Evolutionary conservation across 192 early-diverging fungal species (phyloP).

Genomic region (Blastocladiella britannica): DNA sequence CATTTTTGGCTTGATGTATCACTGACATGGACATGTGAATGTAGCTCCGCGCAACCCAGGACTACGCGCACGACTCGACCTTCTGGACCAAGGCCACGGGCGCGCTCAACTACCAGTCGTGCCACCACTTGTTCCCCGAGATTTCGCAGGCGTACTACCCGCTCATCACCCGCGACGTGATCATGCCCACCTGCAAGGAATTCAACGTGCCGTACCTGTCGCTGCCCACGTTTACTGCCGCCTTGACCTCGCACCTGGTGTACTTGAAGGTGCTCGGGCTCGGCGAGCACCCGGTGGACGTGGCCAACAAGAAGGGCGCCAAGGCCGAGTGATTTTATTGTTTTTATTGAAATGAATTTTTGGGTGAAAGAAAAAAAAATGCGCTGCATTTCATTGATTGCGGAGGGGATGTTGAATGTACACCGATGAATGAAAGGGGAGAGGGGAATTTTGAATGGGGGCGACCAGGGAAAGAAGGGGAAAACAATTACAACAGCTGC

Average conservation of each 20-base stretch:
- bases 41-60: constrained; percentile 21
- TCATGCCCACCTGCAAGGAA: too few species aligned
- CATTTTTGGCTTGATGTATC: neutral
- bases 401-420: too few species aligned
- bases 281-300: too few species aligned
- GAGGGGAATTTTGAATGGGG: too few species aligned
- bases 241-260: constrained; percentile 19
- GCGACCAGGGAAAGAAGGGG: too few species aligned
- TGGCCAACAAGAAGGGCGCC: too few species aligned
- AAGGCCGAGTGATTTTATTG: too few species aligned
- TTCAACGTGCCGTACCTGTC: constrained; percentile 21
- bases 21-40: neutral
- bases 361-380: too few species aligned
- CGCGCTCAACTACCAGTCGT: constrained; percentile 27
- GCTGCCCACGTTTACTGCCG: constrained; percentile 27
- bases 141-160: constrained; percentile 29
- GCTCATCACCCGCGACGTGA: constrained; percentile 20
- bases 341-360: too few species aligned
- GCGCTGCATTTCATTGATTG: too few species aligned
- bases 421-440: too few species aligned
- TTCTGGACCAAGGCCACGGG: constrained; percentile 25
- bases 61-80: constrained; percentile 27
- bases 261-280: constrained; percentile 19
- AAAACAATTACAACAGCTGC: too few species aligned
- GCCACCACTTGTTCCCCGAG: constrained; percentile 27